A percentile compares a stretch with the other conserved stretches of the same genome.
Evolutionary conservation across 2,329 filamentous ascomycete genomes (phyloP).

Genomic region (Hirsutella rhossiliensis): DNA sequence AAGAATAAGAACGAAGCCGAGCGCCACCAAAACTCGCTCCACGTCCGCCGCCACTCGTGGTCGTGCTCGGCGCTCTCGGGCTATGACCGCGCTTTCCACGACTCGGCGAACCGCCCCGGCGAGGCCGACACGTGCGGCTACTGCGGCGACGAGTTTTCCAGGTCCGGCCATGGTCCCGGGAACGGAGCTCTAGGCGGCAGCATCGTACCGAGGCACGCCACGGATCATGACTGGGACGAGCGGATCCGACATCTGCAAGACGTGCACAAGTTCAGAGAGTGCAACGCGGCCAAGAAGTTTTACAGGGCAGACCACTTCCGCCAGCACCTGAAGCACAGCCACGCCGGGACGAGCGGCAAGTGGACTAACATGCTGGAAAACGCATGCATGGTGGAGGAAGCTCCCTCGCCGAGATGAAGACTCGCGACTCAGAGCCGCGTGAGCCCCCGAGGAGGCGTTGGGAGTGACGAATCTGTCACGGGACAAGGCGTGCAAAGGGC

Average conservation of each 20-base stretch:
- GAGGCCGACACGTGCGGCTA: slow-evolving; percentile 81
- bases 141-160: slow-evolving; percentile 79
- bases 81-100: slow-evolving; percentile 76
- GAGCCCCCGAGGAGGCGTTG: neutral
- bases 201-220: slow-evolving; percentile 35
- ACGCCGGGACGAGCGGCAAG: slow-evolving; percentile 90
- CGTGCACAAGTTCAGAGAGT: slow-evolving; percentile 93
- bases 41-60: slow-evolving; percentile 89
- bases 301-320: slow-evolving; percentile 96
- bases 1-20: slow-evolving; percentile 99
- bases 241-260: slow-evolving; percentile 79
- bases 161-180: slow-evolving; percentile 31
- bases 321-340: slow-evolving; percentile 95
- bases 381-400: slow-evolving; percentile 87
- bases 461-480: neutral
- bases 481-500: too few relatives aligned
- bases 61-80: slow-evolving; percentile 78
- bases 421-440: neutral
- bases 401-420: slow-evolving; percentile 29
- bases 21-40: slow-evolving; percentile 88
- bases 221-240: slow-evolving; percentile 78
- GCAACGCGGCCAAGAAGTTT: slow-evolving; percentile 97
- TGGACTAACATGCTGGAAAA: slow-evolving; percentile 99
- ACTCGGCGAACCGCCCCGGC: slow-evolving; percentile 55
- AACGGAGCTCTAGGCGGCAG: slow-evolving; percentile 19